Evolutionary conservation across 2,329 filamentous ascomycete species (phyloP).

Genomic region (Colletotrichum cordylinicola): DNA sequence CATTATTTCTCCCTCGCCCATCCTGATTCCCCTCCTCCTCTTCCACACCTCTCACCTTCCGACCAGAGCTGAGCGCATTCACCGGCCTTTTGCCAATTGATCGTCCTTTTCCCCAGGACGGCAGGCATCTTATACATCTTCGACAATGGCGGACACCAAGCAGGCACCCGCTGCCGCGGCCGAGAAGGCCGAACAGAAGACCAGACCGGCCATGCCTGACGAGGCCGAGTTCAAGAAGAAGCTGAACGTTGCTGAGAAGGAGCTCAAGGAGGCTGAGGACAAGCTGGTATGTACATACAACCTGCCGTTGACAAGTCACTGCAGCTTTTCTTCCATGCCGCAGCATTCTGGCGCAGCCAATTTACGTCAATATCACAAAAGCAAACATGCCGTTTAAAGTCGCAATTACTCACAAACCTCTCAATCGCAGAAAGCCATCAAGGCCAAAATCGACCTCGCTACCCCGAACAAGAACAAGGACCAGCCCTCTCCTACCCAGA

Average conservation of each 20-base stretch:
- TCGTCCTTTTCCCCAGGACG: not conserved
- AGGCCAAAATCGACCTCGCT: conserved; percentile 85
- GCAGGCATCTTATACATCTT: conserved; percentile 4
- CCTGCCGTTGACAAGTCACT: not conserved
- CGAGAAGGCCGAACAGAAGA: conserved; percentile 47
- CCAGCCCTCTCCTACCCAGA: conserved; percentile 78
- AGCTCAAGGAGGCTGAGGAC: conserved; percentile 78
- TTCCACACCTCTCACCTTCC: not conserved
- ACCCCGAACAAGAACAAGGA: conserved; percentile 77
- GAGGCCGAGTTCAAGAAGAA: conserved; percentile 82
- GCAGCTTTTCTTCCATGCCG: not conserved
- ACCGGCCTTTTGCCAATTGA: conserved; percentile 10
- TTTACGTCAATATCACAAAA: not conserved
- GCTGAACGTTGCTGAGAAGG: conserved; percentile 84
- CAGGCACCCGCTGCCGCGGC: conserved; percentile 52
- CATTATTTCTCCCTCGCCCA: conserved; percentile 16
- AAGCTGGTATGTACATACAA: conserved; percentile 39
- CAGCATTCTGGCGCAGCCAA: not conserved
- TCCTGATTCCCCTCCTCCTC: conserved; percentile 19
- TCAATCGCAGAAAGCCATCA: conserved; percentile 76
- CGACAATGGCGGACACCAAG: conserved; percentile 56
- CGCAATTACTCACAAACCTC: conserved; percentile 12
- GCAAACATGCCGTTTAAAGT: not conserved
- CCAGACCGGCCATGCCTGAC: conserved; percentile 85
- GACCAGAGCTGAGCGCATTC: not conserved